A percentile compares a stretch with the other conserved stretches of the same genome.
These are phyloP conservation scores for Coemansia sp. DNA, from an alignment of 192 early-diverging fungal species.

Conservation along the genomic window DNA sequence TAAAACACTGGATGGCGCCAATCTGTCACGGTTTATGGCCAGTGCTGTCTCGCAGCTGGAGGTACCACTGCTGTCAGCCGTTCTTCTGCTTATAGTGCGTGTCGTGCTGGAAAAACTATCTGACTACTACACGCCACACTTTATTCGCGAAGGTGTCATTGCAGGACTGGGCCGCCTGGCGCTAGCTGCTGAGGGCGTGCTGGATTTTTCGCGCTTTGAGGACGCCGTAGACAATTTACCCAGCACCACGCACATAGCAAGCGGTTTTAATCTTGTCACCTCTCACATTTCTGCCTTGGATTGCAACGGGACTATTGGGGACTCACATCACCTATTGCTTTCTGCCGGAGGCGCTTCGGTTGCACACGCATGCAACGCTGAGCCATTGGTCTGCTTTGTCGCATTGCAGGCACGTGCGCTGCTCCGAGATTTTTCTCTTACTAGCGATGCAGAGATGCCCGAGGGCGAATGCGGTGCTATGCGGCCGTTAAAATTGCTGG, in stretches of 20 bases:
- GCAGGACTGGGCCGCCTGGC: constrained; percentile 59
- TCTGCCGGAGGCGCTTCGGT: background rate
- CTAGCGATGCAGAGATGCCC: background rate
- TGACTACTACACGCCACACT: constrained; percentile 54
- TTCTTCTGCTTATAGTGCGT: constrained; percentile 50
- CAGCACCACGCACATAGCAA: background rate
- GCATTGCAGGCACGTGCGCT: constrained; percentile 17
- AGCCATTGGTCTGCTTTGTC: constrained; percentile 6
- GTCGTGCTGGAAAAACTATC: constrained; percentile 68
- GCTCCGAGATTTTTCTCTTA: background rate
- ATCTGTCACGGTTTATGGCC: constrained; percentile 22
- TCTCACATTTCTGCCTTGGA: constrained; percentile 9
- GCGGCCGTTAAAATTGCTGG: constrained; percentile 5
- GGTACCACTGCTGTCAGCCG: constrained; percentile 22
- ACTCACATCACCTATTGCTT: background rate
- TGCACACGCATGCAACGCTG: background rate
- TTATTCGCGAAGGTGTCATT: constrained; percentile 75
- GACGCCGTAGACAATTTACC: background rate
- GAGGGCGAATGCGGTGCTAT: background rate
- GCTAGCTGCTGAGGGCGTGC: background rate
- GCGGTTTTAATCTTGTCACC: constrained; percentile 13
- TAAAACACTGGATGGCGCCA: constrained; percentile 45
- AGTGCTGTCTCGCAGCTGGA: constrained; percentile 17
- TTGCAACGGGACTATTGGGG: background rate
- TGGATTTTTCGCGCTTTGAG: background rate